Conservation (phyloP, 164 flowering plant species). For the Chimonanthus salicifolius region DNA sequence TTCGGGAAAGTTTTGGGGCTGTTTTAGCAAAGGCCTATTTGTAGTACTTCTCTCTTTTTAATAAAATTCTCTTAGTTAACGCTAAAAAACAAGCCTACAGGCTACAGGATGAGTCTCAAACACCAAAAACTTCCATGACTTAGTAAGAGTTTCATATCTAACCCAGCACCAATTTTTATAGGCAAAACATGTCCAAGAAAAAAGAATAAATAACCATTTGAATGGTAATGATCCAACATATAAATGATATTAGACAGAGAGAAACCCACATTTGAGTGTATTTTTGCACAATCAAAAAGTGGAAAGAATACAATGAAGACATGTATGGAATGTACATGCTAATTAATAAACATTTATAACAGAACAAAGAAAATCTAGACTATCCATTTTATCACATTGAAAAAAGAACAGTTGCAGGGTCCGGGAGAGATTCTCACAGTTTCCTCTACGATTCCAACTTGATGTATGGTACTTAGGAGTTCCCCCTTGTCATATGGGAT, state of each 20-base stretch:
- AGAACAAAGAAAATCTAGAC: background rate
- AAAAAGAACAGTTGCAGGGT: background rate
- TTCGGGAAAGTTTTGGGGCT: too few relatives aligned
- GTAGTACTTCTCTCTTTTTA: too few relatives aligned
- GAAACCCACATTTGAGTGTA: background rate
- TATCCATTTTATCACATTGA: background rate
- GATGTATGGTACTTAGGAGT: slow-evolving; percentile 77
- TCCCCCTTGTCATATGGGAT: slow-evolving; percentile 89
- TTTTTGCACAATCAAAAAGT: background rate
- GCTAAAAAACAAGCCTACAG: too few relatives aligned
- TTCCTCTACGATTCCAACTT: slow-evolving; percentile 80
- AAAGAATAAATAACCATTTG: background rate
- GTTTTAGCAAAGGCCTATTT: too few relatives aligned
- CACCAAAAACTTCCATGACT: too few relatives aligned
- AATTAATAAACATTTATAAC: background rate
- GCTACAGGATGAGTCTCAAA: too few relatives aligned
- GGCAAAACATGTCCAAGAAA: background rate
- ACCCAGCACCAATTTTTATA: background rate
- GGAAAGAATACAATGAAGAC: background rate
- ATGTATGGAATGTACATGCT: background rate
- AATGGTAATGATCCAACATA: background rate
- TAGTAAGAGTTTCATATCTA: background rate
- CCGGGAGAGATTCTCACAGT: slow-evolving; percentile 45
- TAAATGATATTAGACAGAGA: background rate
- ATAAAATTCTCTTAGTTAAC: too few relatives aligned